These are phyloP conservation scores for Pseudozyma sp. DNA, from an alignment of 1,284 basidiomycete genomes.

Conservation along the genomic window DNA sequence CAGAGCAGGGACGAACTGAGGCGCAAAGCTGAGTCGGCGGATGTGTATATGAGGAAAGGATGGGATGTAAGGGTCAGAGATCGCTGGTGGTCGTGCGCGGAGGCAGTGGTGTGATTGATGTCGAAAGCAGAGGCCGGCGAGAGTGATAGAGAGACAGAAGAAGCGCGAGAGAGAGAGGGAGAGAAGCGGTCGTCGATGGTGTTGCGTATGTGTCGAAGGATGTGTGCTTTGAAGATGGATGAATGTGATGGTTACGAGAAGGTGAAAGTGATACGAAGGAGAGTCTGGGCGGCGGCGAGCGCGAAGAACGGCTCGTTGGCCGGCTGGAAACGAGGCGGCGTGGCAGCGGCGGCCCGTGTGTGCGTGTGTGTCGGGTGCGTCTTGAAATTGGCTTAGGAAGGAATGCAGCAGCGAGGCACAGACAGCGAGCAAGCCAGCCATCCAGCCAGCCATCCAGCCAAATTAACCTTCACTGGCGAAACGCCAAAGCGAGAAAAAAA, in stretches of 20 bases:
- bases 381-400: conserved; percentile 1
- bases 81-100: too few relatives aligned
- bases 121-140: not conserved
- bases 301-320: too few relatives aligned
- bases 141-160: not conserved
- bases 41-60: too few relatives aligned
- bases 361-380: not conserved
- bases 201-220: not conserved
- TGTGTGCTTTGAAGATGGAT: not conserved
- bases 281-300: not conserved
- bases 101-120: too few relatives aligned
- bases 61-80: not conserved
- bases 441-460: too few relatives aligned
- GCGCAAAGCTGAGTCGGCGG: too few relatives aligned
- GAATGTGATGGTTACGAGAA: not conserved
- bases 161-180: not conserved
- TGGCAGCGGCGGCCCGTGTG: not conserved
- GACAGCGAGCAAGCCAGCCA: not conserved
- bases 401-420: conserved; percentile 2
- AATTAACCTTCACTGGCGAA: not conserved
- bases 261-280: too few relatives aligned
- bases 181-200: not conserved
- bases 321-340: not conserved
- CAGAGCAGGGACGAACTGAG: too few relatives aligned
- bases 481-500: not conserved